A percentile compares a stretch with the other conserved stretches of the same genome.
These are phyloP conservation scores for Phanerochaete sordida DNA, from an alignment of 768 basidiomycete species.

Conservation along the genomic window DNA sequence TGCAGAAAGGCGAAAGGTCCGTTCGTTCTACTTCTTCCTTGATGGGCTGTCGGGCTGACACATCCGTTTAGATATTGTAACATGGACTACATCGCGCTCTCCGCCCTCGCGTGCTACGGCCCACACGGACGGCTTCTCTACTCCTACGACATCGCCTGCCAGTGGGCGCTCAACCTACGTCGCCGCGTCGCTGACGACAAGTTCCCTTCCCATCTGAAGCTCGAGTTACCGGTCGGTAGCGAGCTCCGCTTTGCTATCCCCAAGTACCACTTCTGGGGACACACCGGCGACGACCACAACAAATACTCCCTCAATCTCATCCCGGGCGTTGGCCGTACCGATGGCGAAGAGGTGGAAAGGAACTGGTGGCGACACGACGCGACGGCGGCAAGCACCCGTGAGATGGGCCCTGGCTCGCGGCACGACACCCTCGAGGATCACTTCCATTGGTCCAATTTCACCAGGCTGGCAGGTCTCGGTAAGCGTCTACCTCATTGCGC, in stretches of 20 bases:
- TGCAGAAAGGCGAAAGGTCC: constrained; percentile 25
- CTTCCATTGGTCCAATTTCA: constrained; percentile 35
- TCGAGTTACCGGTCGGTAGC: background rate
- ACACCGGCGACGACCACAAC: constrained; percentile 26
- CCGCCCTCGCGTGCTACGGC: background rate
- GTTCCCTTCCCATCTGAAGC: background rate
- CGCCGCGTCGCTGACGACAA: background rate
- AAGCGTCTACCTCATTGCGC: too few species aligned
- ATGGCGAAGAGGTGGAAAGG: constrained; percentile 36
- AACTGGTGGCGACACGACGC: constrained; percentile 34
- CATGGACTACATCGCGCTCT: constrained; percentile 20
- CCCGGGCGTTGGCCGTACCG: constrained; percentile 22
- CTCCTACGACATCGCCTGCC: constrained; percentile 24
- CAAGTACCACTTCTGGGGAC: constrained; percentile 35
- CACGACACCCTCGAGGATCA: constrained; percentile 34
- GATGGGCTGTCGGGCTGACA: too few species aligned
- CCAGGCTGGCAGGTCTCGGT: constrained; percentile 28
- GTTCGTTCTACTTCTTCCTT: background rate
- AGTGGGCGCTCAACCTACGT: constrained; percentile 13
- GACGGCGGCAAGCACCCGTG: constrained; percentile 27
- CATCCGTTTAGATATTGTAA: constrained; percentile 17
- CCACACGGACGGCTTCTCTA: background rate
- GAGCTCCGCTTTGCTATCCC: constrained; percentile 26
- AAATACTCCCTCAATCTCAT: constrained; percentile 29
- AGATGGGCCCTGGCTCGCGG: constrained; percentile 32